A percentile compares a stretch with the other conserved stretches of the same genome.
Evolutionary conservation across 495 filamentous ascomycete genomes (phyloP).

Genomic region (Xylaria grammica): DNA sequence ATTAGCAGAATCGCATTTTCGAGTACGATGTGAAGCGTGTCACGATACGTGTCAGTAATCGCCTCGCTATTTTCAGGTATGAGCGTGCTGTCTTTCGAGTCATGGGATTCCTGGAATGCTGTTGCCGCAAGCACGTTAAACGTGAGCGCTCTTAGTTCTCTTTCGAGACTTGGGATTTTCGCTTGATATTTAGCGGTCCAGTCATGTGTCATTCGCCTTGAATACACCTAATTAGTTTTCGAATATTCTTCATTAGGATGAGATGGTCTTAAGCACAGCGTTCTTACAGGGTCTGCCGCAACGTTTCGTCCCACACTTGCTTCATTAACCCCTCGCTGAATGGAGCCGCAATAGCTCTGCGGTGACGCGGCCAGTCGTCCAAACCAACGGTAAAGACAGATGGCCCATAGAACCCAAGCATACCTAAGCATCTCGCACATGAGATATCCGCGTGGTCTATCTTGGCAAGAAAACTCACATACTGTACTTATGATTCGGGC

Average conservation of each 20-base stretch:
- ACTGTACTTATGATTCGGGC: constrained; percentile 16
- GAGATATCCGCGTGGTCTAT: background rate
- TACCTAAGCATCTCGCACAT: background rate
- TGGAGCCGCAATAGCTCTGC: constrained; percentile 39
- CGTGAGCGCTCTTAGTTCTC: constrained; percentile 36
- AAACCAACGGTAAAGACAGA: constrained; percentile 14
- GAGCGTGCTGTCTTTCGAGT: constrained; percentile 7
- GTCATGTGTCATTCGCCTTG: background rate
- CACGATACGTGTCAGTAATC: constrained; percentile 26
- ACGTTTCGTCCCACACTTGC: constrained; percentile 45
- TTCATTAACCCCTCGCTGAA: constrained; percentile 50
- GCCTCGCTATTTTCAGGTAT: background rate
- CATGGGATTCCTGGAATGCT: constrained; percentile 38
- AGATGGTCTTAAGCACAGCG: background rate
- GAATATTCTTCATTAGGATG: background rate
- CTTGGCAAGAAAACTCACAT: constrained; percentile 11
- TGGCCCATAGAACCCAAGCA: constrained; percentile 20
- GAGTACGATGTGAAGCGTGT: constrained; percentile 28
- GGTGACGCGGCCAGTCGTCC: constrained; percentile 45
- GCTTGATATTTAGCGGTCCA: background rate
- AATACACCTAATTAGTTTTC: background rate
- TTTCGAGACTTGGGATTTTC: background rate
- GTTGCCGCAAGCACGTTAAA: constrained; percentile 40
- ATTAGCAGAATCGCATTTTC: constrained; percentile 28
- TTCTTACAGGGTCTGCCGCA: constrained; percentile 40